Base-by-base conservation (phyloP, 1,139 yeast genomes). In the Debaryomyces sp. region DNA sequence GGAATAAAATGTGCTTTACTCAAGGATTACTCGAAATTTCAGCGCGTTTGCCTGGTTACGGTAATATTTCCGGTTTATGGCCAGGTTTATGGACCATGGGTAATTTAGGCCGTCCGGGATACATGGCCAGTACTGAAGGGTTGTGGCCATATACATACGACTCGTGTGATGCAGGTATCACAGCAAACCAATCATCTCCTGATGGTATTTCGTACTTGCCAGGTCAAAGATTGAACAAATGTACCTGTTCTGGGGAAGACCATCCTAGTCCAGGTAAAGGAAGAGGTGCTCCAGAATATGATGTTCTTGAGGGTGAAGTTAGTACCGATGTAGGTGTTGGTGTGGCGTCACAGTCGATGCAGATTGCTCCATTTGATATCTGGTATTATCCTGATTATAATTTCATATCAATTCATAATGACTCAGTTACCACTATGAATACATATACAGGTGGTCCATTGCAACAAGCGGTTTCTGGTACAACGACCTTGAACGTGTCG, bases 81-180 rank as follows among this genome's bases (percentile, higher is more conserved):
- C 96, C 96, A 1, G 96, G 96, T 68, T 63, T 88, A 48, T 89
- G 96, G 96, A 78, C 94, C 2, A 75, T 89, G 78, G 96, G 96
- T 42, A 89, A 89, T 59, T 71, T 89, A 50, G 96, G 88, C 26
- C 78, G 96, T 56, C 90, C 96, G 0, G 96, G 96, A 9, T 89
- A 79, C 63, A 64, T 82, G 62, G 91, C 92, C 4, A 68, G 89
- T 7, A 81, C 96, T 3, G 94, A 88, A 41, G 96, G 96, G 39
- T 85, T 87, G 12, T 89, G 96, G 96, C 96, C 96, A 3, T 89
- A 89, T 61, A 76, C 90, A n/a, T 89, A 89, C 63, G 82, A 84
- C 37, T 68, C 80, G 17, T 89, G 96, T 71, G 96, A 89, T 73
- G 89, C 89, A 5, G 96, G 96, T 53, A 89, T 89, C 52, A 88